phyloP scores from a whole-genome alignment of 2,329 filamentous ascomycete genomes.

The Xylariaceae sp. region DNA sequence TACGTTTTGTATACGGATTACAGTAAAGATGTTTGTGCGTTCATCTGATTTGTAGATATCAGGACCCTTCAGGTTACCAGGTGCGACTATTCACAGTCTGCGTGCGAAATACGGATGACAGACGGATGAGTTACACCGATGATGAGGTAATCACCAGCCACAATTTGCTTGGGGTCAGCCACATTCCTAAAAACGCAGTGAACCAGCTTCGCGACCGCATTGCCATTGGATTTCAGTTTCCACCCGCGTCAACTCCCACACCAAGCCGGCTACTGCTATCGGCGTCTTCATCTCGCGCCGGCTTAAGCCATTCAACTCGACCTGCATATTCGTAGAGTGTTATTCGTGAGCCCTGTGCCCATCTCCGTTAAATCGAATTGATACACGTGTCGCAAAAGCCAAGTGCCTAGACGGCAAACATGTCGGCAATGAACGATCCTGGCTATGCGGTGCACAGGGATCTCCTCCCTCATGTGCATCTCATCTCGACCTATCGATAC shows the following conservation, averaged over 20 bases:
- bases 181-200: not conserved
- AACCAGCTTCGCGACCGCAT: not conserved
- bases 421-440: constrained; percentile 39
- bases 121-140: not conserved
- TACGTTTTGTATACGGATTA: not conserved
- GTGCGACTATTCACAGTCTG: no score
- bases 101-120: no score
- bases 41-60: no score
- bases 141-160: constrained; percentile 2
- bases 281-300: constrained; percentile 2
- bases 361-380: not conserved
- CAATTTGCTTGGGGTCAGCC: constrained; percentile 2
- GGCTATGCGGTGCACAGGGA: constrained; percentile 42
- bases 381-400: constrained; percentile 4
- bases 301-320: not conserved
- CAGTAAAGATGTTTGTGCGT: not conserved
- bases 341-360: not conserved
- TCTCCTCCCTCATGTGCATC: constrained; percentile 79
- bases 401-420: constrained; percentile 15
- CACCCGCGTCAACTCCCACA: constrained; percentile 12
- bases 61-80: no score
- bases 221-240: constrained; percentile 4
- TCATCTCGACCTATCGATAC: constrained; percentile 79
- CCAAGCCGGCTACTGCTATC: not conserved
- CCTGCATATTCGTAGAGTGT: not conserved